Evolutionary conservation across 2,329 filamentous ascomycete species (phyloP).

Genomic region (Trichoderma asperellum): DNA sequence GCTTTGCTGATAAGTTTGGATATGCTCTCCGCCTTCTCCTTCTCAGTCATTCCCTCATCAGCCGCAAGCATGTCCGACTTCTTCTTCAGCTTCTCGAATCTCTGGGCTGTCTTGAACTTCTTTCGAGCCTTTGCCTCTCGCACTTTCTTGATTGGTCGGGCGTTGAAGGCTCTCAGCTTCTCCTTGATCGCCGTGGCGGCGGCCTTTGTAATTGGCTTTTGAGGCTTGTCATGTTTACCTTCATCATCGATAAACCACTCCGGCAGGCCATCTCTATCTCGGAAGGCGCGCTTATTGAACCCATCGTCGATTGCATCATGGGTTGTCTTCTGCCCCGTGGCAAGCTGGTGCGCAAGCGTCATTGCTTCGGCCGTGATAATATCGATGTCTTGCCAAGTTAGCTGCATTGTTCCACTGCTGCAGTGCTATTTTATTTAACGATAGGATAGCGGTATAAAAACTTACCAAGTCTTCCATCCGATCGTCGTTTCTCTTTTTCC

Average conservation of each 20-base stretch:
- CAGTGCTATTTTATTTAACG: too few relatives aligned
- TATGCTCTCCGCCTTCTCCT: slow-evolving; percentile 90
- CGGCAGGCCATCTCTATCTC: slow-evolving; percentile 86
- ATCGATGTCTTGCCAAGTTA: slow-evolving; percentile 71
- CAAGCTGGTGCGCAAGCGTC: slow-evolving; percentile 91
- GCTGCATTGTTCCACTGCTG: neutral
- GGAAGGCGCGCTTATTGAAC: slow-evolving; percentile 91
- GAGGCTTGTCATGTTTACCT: slow-evolving; percentile 75
- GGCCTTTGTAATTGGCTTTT: slow-evolving; percentile 89
- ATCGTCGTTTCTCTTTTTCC: slow-evolving; percentile 62
- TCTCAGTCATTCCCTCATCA: slow-evolving; percentile 91
- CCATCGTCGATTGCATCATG: slow-evolving; percentile 84
- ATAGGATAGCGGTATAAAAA: neutral
- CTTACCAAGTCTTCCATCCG: slow-evolving; percentile 66
- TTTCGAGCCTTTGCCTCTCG: slow-evolving; percentile 94
- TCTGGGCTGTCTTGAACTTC: slow-evolving; percentile 92
- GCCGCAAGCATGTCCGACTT: slow-evolving; percentile 90
- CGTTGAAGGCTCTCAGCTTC: slow-evolving; percentile 89
- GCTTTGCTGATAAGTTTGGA: slow-evolving; percentile 79
- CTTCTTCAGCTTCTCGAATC: slow-evolving; percentile 92
- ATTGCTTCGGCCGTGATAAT: slow-evolving; percentile 99
- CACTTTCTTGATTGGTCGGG: slow-evolving; percentile 98
- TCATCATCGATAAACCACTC: slow-evolving; percentile 99
- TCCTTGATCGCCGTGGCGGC: slow-evolving; percentile 92
- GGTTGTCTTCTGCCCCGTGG: slow-evolving; percentile 79